phyloP scores from a whole-genome alignment of 1,139 yeast genomes.

The Diutina neorugosa region DNA sequence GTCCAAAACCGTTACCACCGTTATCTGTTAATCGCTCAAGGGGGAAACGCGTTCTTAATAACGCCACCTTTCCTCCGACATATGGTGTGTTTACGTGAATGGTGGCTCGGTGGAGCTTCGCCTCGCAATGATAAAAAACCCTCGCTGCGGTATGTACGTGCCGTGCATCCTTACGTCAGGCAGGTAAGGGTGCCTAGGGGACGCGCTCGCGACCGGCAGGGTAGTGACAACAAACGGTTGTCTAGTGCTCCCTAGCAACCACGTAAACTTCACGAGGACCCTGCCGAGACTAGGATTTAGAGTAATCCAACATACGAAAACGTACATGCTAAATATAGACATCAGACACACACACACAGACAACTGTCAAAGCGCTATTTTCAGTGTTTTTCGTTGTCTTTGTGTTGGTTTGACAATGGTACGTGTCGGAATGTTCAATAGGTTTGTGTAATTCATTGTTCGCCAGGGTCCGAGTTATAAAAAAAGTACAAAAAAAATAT shows the following conservation, averaged over 20 bases:
- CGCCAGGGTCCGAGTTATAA: conserved; percentile 1
- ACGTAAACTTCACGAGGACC: not conserved
- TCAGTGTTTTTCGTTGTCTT: not conserved
- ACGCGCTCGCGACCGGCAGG: no score
- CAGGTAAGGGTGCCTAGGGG: no score
- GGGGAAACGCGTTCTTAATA: no score
- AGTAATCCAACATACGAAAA: no score
- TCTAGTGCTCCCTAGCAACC: not conserved
- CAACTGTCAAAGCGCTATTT: no score
- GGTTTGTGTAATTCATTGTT: not conserved
- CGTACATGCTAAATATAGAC: no score
- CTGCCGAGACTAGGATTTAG: not conserved
- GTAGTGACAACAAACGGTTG: not conserved
- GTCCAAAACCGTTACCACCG: no score
- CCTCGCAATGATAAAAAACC: not conserved
- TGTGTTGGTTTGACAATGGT: not conserved
- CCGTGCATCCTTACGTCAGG: not conserved
- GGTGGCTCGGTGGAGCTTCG: not conserved
- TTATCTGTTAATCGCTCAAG: no score
- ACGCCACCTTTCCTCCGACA: not conserved
- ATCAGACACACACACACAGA: no score
- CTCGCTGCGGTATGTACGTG: not conserved
- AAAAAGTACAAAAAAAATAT: not conserved
- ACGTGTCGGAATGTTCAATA: not conserved
- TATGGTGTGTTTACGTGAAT: not conserved